Evolutionary conservation across 495 filamentous ascomycete genomes (phyloP).

Genomic region (Xylaria palmicola): DNA sequence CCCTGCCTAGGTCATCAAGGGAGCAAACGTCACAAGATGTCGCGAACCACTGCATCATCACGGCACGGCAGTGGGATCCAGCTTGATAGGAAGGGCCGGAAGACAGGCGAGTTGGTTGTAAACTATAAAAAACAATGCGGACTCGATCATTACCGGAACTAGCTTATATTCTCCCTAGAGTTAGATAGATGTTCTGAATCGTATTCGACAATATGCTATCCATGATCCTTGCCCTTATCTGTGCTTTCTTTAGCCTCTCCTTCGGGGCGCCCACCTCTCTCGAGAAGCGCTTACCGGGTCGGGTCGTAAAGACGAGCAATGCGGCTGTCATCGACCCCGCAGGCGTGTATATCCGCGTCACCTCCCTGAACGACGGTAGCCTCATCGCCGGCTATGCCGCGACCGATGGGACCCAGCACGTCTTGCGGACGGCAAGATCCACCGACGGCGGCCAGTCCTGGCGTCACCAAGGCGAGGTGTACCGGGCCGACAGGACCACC

Average conservation of each 20-base stretch:
- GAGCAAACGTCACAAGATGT: not conserved
- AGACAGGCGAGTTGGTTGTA: not conserved
- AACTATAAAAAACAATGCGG: not conserved
- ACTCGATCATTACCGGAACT: not conserved
- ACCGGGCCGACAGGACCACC: constrained; percentile 27
- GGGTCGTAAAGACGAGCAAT: constrained; percentile 20
- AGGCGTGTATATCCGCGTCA: constrained; percentile 51
- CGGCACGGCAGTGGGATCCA: not conserved
- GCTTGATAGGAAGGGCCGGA: not conserved
- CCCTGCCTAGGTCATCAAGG: not conserved
- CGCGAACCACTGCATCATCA: constrained; percentile 2
- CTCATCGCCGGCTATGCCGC: constrained; percentile 47
- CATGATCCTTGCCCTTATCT: not conserved
- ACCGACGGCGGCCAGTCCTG: constrained; percentile 45
- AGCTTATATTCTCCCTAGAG: not conserved
- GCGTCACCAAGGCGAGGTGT: constrained; percentile 35
- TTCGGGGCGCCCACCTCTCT: constrained; percentile 10
- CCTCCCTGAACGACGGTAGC: constrained; percentile 37
- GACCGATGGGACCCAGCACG: constrained; percentile 31
- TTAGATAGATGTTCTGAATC: not conserved
- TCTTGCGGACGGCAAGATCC: constrained; percentile 37
- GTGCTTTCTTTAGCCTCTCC: not conserved
- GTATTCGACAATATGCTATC: constrained; percentile 14
- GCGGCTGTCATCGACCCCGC: constrained; percentile 30
- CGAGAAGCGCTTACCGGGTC: constrained; percentile 16